Conservation (phyloP, 2,329 filamentous ascomycete species). For the Magnaporthiopsis incrustans region DNA sequence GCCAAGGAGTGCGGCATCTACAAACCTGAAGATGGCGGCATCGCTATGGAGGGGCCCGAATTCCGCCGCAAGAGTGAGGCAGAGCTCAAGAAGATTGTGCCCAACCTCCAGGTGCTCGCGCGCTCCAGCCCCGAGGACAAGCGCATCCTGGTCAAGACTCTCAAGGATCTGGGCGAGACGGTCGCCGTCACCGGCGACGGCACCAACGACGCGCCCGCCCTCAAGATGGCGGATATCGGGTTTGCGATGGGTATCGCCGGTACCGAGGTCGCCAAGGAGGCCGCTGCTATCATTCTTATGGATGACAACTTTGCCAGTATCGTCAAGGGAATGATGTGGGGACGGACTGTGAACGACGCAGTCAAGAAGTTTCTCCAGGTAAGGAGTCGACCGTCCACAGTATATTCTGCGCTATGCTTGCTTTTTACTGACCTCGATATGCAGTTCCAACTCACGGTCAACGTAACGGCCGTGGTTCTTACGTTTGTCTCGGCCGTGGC, state of each 20-base stretch:
- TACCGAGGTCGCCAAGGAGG: constrained; percentile 78
- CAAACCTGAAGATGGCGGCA: constrained; percentile 37
- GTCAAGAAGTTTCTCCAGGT: constrained; percentile 62
- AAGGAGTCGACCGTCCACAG: neutral
- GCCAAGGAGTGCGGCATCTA: constrained; percentile 72
- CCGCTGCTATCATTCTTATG: constrained; percentile 79
- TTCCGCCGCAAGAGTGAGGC: constrained; percentile 64
- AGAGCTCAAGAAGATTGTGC: constrained; percentile 60
- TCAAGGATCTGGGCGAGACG: constrained; percentile 67
- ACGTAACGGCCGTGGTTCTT: constrained; percentile 80
- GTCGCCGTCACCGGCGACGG: constrained; percentile 79
- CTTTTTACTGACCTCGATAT: neutral
- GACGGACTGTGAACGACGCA: constrained; percentile 67
- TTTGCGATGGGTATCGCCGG: constrained; percentile 83
- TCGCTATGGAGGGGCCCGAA: constrained; percentile 70
- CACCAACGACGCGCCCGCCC: constrained; percentile 74
- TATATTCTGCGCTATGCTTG: neutral
- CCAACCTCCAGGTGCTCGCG: constrained; percentile 62
- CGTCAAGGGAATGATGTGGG: constrained; percentile 76
- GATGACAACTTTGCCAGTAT: constrained; percentile 86
- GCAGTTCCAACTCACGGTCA: constrained; percentile 71
- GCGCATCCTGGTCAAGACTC: constrained; percentile 60
- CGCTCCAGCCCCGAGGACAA: constrained; percentile 72
- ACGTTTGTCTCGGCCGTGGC: constrained; percentile 84
- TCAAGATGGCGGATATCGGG: constrained; percentile 74